Evolutionary conservation across 331 rosid genomes (phyloP).

Genomic region (Malus hybrid): DNA sequence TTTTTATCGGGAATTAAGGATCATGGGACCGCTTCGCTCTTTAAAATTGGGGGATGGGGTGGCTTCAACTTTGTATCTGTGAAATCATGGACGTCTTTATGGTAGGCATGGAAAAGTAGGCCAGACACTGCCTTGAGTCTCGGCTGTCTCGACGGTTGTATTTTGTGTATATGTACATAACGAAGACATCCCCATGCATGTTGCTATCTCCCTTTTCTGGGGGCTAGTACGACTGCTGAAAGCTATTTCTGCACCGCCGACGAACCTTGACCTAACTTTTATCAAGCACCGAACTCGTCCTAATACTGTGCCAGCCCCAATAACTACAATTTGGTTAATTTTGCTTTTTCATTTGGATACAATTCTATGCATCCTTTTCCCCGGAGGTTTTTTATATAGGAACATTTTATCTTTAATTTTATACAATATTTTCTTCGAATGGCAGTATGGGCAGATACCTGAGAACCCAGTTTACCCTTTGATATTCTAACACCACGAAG

Average conservation of each 20-base stretch:
- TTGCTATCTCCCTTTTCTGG: neutral
- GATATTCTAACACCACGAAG: too few species aligned
- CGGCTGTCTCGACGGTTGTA: constrained; percentile 2
- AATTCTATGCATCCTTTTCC: neutral
- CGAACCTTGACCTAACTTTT: neutral
- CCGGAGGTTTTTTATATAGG: neutral
- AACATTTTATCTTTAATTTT: too few species aligned
- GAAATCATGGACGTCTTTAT: neutral
- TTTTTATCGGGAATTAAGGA: neutral
- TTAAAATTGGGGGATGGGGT: neutral
- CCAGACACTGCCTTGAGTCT: neutral
- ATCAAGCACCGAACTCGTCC: neutral
- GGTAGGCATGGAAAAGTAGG: neutral
- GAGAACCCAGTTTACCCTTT: too few species aligned
- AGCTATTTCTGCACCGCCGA: neutral
- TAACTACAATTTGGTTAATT: neutral
- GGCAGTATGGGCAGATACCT: too few species aligned
- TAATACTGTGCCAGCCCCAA: neutral
- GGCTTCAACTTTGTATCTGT: neutral
- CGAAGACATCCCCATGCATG: neutral
- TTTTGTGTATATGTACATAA: neutral
- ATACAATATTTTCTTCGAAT: too few species aligned
- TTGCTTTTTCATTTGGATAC: neutral
- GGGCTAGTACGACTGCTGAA: neutral
- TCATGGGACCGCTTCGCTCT: neutral